phyloP scores from a whole-genome alignment of 106 monocot species.

The Cymbidium sinense region DNA sequence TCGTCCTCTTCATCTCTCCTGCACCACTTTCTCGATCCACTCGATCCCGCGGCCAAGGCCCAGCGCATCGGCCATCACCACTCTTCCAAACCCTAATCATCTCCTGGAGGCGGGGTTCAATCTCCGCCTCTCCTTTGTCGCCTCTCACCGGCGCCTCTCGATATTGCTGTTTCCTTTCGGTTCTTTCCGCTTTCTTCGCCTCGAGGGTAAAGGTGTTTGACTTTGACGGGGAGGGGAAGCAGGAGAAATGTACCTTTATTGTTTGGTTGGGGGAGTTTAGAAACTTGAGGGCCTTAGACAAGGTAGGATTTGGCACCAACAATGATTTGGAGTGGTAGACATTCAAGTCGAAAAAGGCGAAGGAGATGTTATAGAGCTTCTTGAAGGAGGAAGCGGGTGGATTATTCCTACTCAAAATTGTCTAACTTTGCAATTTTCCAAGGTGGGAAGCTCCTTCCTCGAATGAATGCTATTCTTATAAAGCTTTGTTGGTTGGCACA shows the following conservation, averaged over 20 bases:
- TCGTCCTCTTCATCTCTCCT: slow-evolving; percentile 2
- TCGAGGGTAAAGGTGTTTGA: neutral
- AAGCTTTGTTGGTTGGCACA: neutral
- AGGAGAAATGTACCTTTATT: neutral
- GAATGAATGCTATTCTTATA: neutral
- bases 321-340: neutral
- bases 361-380: neutral
- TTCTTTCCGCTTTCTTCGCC: neutral
- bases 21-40: slow-evolving; percentile 4
- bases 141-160: neutral
- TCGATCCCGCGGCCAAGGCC: slow-evolving; percentile 7
- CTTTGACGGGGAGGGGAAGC: neutral
- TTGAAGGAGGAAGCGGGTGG: neutral
- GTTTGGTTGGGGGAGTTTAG: too few species aligned
- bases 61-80: slow-evolving; percentile 6
- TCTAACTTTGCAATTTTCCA: neutral
- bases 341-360: neutral
- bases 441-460: neutral
- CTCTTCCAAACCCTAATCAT: slow-evolving; percentile 5
- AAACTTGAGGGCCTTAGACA: too few species aligned
- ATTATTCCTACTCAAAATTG: neutral
- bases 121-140: neutral
- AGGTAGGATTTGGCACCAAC: neutral
- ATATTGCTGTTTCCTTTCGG: neutral
- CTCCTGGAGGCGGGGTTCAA: neutral